Evolutionary conservation across 169 alveolate species (phyloP).

Genomic region (Cryptosporidium meleagridis): DNA sequence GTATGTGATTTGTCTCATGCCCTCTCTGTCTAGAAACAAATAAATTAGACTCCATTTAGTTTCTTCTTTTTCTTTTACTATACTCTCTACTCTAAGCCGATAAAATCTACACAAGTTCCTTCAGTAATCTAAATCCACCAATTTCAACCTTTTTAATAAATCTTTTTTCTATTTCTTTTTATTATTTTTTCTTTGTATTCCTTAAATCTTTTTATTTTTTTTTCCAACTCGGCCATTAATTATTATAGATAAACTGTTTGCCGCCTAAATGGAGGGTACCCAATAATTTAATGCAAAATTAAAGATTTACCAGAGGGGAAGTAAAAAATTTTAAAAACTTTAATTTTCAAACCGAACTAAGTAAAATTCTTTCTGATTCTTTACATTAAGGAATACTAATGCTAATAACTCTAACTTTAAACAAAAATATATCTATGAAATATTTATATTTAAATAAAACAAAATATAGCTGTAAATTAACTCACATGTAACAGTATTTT

Average conservation of each 20-base stretch:
- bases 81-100: neutral
- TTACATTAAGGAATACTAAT: neutral
- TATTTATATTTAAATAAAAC: neutral
- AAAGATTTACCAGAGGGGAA: neutral
- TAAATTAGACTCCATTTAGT: neutral
- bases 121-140: neutral
- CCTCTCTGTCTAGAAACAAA: conserved; percentile 4
- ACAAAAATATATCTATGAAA: no score
- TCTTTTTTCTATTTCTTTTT: neutral
- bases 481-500: neutral
- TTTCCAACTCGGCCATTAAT: conserved; percentile 12
- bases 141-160: neutral
- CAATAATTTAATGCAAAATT: conserved; percentile 1
- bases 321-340: neutral
- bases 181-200: neutral
- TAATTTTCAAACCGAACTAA: neutral
- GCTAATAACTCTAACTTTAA: no score
- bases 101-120: neutral
- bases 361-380: neutral
- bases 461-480: neutral
- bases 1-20: neutral
- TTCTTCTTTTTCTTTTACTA: neutral
- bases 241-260: neutral
- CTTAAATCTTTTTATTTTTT: conserved; percentile 9
- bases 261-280: conserved; percentile 5